These are phyloP conservation scores for Phaeoacremonium minimum DNA, from an alignment of 2,329 filamentous ascomycete genomes.

Conservation along the genomic window DNA sequence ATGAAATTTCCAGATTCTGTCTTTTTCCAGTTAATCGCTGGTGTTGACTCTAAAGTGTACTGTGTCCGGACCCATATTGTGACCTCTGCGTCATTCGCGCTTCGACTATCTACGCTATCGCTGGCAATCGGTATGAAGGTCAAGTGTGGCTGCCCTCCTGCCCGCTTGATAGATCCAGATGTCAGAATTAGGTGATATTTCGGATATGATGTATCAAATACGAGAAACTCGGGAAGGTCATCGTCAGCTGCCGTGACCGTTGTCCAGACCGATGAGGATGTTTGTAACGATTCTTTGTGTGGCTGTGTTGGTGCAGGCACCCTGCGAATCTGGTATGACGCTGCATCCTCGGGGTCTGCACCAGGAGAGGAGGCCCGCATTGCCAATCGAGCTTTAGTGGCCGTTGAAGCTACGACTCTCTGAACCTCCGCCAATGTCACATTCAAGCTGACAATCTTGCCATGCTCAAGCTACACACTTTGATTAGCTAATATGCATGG, in stretches of 20 bases:
- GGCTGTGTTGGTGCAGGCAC: conserved; percentile 17
- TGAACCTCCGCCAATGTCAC: conserved; percentile 29
- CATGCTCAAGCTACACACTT: conserved; percentile 24
- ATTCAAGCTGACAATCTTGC: conserved; percentile 26
- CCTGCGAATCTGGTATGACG: conserved; percentile 30
- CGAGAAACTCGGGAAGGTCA: conserved; percentile 33
- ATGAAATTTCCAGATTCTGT: conserved; percentile 30
- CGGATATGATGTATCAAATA: conserved; percentile 40
- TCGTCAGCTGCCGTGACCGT: conserved; percentile 22
- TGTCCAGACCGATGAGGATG: conserved; percentile 22
- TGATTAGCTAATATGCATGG: background rate
- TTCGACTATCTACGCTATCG: conserved; percentile 21
- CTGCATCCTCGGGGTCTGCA: conserved; percentile 15
- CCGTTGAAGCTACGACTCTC: conserved; percentile 23
- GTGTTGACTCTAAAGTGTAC: conserved; percentile 23
- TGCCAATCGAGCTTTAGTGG: conserved; percentile 28
- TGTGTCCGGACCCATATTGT: conserved; percentile 35
- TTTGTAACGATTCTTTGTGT: conserved; percentile 13
- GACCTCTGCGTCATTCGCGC: conserved; percentile 30
- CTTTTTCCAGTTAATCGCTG: conserved; percentile 29
- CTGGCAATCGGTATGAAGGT: conserved; percentile 23
- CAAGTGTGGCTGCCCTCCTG: conserved; percentile 29
- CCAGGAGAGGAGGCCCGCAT: conserved; percentile 21
- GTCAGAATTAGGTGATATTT: conserved; percentile 37
- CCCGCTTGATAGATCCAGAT: conserved; percentile 31